Evolutionary conservation across 257 asterid species (phyloP).

Genomic region (Petunia axillaris): DNA sequence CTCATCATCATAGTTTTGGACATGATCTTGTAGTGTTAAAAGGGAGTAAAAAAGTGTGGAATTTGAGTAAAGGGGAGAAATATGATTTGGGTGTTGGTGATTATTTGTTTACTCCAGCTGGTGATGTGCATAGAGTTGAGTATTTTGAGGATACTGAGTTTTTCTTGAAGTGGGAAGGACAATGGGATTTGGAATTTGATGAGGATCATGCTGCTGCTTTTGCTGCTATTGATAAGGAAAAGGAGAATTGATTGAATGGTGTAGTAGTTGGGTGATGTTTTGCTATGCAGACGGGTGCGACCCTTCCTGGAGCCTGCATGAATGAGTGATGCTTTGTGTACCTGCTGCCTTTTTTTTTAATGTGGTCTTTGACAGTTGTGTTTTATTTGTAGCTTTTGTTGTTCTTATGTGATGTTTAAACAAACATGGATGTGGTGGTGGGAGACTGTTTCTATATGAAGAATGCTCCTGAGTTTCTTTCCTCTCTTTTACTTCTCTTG

Average conservation of each 20-base stretch:
- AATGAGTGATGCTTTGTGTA: no score
- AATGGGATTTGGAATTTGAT: constrained; percentile 80
- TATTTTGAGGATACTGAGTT: constrained; percentile 86
- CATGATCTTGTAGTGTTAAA: constrained; percentile 80
- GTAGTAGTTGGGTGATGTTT: not conserved
- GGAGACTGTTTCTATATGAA: not conserved
- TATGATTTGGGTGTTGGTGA: constrained; percentile 71
- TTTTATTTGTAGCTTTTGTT: not conserved
- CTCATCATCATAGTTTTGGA: constrained; percentile 86
- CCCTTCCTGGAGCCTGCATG: no score
- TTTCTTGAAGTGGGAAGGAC: constrained; percentile 94
- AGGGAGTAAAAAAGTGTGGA: constrained; percentile 84
- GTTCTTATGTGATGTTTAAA: not conserved
- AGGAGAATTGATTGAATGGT: constrained; percentile 23
- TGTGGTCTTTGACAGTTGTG: not conserved
- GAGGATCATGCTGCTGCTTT: constrained; percentile 78
- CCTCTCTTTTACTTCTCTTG: not conserved
- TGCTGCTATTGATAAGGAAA: constrained; percentile 56
- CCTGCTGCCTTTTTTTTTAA: no score
- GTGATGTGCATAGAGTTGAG: constrained; percentile 81
- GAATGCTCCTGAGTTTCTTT: not conserved
- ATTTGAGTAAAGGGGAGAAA: constrained; percentile 66
- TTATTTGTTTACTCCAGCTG: constrained; percentile 79
- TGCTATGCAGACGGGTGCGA: not conserved
- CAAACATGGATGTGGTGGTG: not conserved